Base-by-base conservation (phyloP, 495 filamentous ascomycete species). In the Penicillium taxi region DNA sequence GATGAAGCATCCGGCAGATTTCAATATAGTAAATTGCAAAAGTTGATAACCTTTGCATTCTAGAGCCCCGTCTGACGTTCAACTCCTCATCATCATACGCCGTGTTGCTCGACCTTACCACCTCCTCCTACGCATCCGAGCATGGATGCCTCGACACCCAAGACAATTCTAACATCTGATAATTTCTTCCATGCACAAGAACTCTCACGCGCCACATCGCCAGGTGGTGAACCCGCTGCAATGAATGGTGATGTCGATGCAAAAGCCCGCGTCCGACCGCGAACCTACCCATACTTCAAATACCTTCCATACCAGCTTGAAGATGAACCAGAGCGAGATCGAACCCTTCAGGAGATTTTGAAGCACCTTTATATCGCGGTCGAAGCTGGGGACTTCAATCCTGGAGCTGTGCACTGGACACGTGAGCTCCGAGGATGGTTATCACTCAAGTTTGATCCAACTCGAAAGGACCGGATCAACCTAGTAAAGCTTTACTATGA, bases 361-460 rank as follows among this genome's bases (percentile, higher is more conserved):
- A 86, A 85, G 50, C 83, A 94, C 47, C 80, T 99, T 17, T 96
- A 94, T 54, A 81, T 94, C 52, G 73, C 88, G 18, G 74, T 96
- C 42, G 80, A 86, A 56, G 81, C 91, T 11, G 87, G 94, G 22
- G 93, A 99, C 58, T 96, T 96, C 60, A 75, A 81, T 34, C 84
- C 91, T 0, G 93, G 91, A 11, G 91, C 91, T 9, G 72, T 94
- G 14, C 89, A 96, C 61, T 99, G 93, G 93, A 96, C 91, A 36
- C 78, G 91, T 48, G 90, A 96, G 70, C 78, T 99, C 14, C 75
- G 86, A 53, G 87, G 83, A 63, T 99, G 91, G 93, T 70, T 99
- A 16, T 81, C 81, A 6, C 74, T 96, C 53, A 99, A 99, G 65
- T 99, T 96, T 55, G 93, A 96, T 63, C 84, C 91, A 39, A 85